These are phyloP conservation scores for Apiospora saccharicola DNA, from an alignment of 2,329 filamentous ascomycete genomes.

Conservation along the genomic window DNA sequence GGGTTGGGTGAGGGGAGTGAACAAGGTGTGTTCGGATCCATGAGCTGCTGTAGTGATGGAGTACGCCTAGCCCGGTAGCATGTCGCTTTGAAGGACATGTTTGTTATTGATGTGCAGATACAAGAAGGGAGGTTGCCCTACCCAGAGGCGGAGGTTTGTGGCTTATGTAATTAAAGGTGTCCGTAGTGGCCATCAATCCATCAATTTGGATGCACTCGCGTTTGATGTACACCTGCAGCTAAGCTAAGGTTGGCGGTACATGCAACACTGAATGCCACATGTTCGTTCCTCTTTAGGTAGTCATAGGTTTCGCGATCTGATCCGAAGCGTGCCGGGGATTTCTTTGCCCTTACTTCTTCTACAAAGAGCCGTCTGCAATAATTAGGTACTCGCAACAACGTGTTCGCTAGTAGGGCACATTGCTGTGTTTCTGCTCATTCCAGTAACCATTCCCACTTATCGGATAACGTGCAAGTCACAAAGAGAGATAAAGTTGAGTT, in stretches of 20 bases:
- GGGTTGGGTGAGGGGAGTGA: neutral
- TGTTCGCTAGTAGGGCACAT: neutral
- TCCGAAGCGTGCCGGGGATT: neutral
- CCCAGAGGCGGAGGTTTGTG: neutral
- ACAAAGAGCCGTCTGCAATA: neutral
- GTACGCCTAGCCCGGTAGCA: neutral
- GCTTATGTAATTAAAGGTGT: conserved; percentile 6
- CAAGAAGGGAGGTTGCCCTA: neutral
- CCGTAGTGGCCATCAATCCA: too few species aligned
- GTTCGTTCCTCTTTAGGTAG: conserved; percentile 4
- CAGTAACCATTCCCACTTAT: neutral
- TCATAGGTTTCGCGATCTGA: neutral
- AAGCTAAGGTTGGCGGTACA: neutral
- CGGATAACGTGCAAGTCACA: neutral
- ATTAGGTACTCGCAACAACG: neutral
- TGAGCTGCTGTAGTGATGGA: neutral
- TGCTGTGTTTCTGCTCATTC: neutral
- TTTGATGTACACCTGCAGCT: neutral
- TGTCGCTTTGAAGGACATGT: neutral
- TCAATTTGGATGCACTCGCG: neutral
- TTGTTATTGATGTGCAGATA: neutral
- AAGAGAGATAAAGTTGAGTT: conserved; percentile 12
- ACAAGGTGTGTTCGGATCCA: neutral
- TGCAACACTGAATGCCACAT: neutral
- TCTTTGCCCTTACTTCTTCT: neutral